Conservation (phyloP, 1,139 yeast species). For the Debaryomyces fabryi region DNA sequence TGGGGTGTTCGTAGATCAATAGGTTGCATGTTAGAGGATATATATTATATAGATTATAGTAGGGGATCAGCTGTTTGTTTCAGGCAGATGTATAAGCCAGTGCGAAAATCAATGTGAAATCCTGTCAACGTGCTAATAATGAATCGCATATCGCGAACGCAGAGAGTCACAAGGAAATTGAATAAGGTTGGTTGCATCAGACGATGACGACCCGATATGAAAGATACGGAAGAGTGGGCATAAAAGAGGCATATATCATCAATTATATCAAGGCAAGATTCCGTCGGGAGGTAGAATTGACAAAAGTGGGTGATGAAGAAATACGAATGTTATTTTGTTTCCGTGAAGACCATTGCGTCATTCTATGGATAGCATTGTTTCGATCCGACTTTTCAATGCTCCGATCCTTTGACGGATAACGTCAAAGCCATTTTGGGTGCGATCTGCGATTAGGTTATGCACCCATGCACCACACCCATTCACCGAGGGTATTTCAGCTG, state of each 20-base stretch:
- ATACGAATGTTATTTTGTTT: too few relatives aligned
- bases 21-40: too few relatives aligned
- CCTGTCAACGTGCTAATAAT: not conserved
- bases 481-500: not conserved
- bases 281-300: too few relatives aligned
- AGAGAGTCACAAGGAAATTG: not conserved
- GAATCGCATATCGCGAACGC: not conserved
- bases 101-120: not conserved
- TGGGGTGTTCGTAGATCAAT: too few relatives aligned
- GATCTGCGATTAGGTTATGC: not conserved
- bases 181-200: not conserved
- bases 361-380: not conserved
- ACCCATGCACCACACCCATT: not conserved
- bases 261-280: too few relatives aligned
- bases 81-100: too few relatives aligned
- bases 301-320: too few relatives aligned
- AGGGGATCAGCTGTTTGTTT: too few relatives aligned
- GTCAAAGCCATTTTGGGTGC: not conserved
- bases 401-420: not conserved
- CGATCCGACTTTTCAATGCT: not conserved
- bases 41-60: too few relatives aligned
- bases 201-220: too few relatives aligned
- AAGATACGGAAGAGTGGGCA: too few relatives aligned
- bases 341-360: not conserved
- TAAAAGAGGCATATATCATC: too few relatives aligned